These are phyloP conservation scores for Didymella pomorum DNA, from an alignment of 2,329 filamentous ascomycete species.

Conservation along the genomic window DNA sequence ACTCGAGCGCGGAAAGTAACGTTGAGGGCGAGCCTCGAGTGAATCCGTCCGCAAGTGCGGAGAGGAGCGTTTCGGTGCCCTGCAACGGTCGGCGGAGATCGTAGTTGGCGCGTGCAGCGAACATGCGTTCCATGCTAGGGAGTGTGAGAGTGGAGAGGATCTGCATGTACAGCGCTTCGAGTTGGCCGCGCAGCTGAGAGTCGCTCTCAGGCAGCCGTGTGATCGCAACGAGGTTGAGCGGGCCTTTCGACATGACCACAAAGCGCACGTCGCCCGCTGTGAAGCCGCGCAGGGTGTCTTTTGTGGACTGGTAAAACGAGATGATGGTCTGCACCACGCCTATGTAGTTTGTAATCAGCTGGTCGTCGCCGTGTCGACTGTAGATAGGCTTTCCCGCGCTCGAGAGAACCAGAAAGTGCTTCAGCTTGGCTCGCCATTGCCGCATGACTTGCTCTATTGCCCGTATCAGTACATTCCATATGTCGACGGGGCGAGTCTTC, in stretches of 20 bases:
- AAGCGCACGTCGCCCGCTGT: constrained; percentile 87
- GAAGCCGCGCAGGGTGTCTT: constrained; percentile 81
- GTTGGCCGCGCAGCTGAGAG: constrained; percentile 81
- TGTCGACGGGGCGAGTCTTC: constrained; percentile 43
- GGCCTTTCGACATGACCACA: constrained; percentile 82
- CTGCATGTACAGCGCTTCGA: constrained; percentile 97
- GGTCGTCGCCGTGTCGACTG: constrained; percentile 90
- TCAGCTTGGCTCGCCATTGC: constrained; percentile 89
- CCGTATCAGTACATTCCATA: constrained; percentile 39
- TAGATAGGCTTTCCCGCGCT: constrained; percentile 97
- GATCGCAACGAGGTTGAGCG: constrained; percentile 91
- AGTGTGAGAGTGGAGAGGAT: constrained; percentile 94
- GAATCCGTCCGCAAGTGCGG: constrained; percentile 92
- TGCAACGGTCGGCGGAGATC: constrained; percentile 89
- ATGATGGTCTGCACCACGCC: constrained; percentile 97
- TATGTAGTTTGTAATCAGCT: constrained; percentile 90
- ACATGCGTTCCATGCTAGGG: constrained; percentile 84
- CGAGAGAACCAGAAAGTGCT: constrained; percentile 96
- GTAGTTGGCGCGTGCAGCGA: constrained; percentile 88
- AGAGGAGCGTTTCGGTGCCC: constrained; percentile 89
- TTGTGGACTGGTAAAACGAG: constrained; percentile 87
- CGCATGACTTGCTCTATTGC: constrained; percentile 62
- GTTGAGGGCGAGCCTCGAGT: constrained; percentile 90
- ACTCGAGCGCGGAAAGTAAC: constrained; percentile 88
- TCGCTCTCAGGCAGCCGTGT: constrained; percentile 94